Conservation (phyloP, 2,329 filamentous ascomycete genomes). For the Thelonectria olida region DNA sequence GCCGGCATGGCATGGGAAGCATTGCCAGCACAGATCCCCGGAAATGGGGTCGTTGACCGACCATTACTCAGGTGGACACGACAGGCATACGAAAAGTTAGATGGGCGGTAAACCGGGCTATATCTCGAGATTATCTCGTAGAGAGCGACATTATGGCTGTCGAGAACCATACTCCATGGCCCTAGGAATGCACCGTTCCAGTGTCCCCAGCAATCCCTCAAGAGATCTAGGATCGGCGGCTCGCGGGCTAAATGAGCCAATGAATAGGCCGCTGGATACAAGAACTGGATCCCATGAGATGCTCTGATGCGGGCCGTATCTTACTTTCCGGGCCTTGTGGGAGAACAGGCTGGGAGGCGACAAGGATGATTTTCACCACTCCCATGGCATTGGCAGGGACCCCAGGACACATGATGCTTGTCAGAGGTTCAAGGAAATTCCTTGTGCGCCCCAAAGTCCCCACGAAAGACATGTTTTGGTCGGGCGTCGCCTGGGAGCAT, state of each 20-base stretch:
- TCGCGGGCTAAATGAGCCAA: slow-evolving; percentile 14
- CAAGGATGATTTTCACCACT: slow-evolving; percentile 12
- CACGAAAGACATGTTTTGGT: background rate
- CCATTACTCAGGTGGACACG: background rate
- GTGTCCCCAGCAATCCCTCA: slow-evolving; percentile 21
- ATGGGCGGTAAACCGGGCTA: background rate
- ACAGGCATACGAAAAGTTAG: background rate
- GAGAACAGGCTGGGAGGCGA: slow-evolving; percentile 7
- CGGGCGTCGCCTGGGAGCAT: background rate
- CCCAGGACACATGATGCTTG: slow-evolving; percentile 11
- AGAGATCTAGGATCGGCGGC: slow-evolving; percentile 23
- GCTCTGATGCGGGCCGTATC: slow-evolving; percentile 24
- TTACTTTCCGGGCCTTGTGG: slow-evolving; percentile 12
- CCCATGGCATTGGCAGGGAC: slow-evolving; percentile 5
- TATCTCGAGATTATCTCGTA: too few relatives aligned
- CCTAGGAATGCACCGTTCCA: background rate
- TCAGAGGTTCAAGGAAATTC: slow-evolving; percentile 18
- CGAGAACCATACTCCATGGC: background rate
- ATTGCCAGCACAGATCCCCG: slow-evolving; percentile 1
- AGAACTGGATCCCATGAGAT: slow-evolving; percentile 18
- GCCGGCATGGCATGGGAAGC: slow-evolving; percentile 9
- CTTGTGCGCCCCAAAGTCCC: slow-evolving; percentile 8
- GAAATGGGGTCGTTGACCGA: background rate
- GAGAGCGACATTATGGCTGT: slow-evolving; percentile 1
- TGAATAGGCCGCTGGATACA: slow-evolving; percentile 21